Base-by-base conservation (phyloP, 768 basidiomycete species). In the Galerina marginata region DNA sequence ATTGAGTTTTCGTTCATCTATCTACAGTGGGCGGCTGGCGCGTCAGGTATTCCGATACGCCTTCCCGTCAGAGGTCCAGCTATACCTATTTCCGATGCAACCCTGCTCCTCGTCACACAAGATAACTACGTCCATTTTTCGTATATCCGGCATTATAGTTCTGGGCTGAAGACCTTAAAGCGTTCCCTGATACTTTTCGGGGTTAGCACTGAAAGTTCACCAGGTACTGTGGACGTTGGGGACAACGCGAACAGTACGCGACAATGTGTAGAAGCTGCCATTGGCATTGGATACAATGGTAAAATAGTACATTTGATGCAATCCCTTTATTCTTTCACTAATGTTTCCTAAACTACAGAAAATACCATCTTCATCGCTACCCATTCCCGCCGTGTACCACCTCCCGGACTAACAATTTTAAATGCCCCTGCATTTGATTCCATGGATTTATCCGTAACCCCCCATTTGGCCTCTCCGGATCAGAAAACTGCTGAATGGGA, bases 231-330 rank as follows among this genome's bases (percentile, higher is more conserved):
- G 11, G 69, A 77, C 40, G 68, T 76, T 16, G 69, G 69, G 42
- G 75, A 77, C 38, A 71, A 72, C 3, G 48, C 68, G 77, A 49
- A 80, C 72, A 62, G 29, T 57, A 66, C 54, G 1, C 60, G 66
- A 14, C 65, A 84, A 20, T 91, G 90, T 65, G 70, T 79, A 9
- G 75, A 77, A 54, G 89, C 89, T 9, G 79, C 86, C 14, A 84
- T 92, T 56, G 86, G 85, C 1, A 66, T 88, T 23, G 77, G 77
- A 42, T 89, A 89, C 63, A 79, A 83, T 67, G 87, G 90, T 87
- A 70, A 58, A 58, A 44, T 23, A 12, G 26, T 26, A 11, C 26
- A 42, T 56, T 16, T 44, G 47, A 33, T 59, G 15, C 11, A 2
- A 45, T 20, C n/a, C 20, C 20, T 20, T 20, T n/a, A 39, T 45